phyloP scores from a whole-genome alignment of 768 basidiomycete species.

The Filobasidium wieringae region DNA sequence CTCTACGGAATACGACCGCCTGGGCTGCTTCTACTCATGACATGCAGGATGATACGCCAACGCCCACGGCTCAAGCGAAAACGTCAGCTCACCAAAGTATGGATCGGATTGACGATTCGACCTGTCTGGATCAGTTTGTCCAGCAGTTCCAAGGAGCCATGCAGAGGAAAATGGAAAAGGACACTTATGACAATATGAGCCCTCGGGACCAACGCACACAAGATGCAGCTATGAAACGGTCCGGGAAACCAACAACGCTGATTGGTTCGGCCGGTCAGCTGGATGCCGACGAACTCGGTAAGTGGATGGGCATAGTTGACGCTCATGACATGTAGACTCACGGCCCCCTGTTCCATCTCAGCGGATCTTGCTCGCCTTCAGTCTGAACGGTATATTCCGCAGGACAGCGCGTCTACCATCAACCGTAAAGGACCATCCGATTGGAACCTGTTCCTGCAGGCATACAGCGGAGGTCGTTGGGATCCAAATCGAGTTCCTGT shows the following conservation, averaged over 20 bases:
- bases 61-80: neutral
- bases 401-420: neutral
- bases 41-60: neutral
- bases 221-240: too few species aligned
- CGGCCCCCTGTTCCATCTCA: neutral
- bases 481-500: slow-evolving; percentile 16
- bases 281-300: neutral
- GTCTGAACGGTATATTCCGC: neutral
- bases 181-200: neutral
- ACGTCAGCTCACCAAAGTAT: neutral
- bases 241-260: slow-evolving; percentile 7
- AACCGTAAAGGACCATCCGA: neutral
- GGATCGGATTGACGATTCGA: neutral
- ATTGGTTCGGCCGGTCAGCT: neutral
- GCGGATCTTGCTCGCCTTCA: neutral
- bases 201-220: slow-evolving; percentile 4
- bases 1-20: too few species aligned
- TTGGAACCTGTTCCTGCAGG: slow-evolving; percentile 28
- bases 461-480: slow-evolving; percentile 29
- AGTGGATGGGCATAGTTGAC: neutral
- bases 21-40: too few species aligned
- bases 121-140: slow-evolving; percentile 7
- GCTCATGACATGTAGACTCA: neutral
- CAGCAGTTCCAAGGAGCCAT: neutral
- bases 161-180: neutral